Percentiles rank a stretch among this genome's conserved stretches.
These are phyloP conservation scores for Leishmania turanica DNA, from an alignment of 208 protist species.

Conservation along the genomic window DNA sequence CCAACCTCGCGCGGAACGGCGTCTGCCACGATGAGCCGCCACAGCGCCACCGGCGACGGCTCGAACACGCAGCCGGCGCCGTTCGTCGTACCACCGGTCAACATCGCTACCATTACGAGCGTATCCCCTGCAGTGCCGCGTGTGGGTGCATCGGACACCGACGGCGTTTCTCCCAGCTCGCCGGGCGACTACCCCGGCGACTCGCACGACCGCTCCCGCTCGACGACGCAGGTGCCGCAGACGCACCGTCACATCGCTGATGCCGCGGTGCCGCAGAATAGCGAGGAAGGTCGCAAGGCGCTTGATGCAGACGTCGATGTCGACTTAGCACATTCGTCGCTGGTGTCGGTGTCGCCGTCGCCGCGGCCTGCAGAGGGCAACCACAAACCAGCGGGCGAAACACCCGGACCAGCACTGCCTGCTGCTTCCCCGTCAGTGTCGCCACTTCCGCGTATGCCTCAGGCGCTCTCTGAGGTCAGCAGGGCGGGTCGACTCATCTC, in stretches of 20 bases:
- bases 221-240: constrained; percentile 26
- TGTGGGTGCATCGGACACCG: background rate
- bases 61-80: background rate
- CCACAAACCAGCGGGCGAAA: constrained; percentile 15
- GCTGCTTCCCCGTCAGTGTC: constrained; percentile 8
- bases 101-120: constrained; percentile 12
- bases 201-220: constrained; percentile 19
- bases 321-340: background rate
- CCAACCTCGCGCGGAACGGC: constrained; percentile 13
- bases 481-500: background rate
- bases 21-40: background rate
- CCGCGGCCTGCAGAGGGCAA: background rate
- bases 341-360: background rate
- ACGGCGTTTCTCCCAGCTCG: constrained; percentile 3
- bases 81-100: constrained; percentile 13
- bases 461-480: constrained; percentile 3
- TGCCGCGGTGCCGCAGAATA: background rate
- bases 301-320: background rate
- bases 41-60: background rate
- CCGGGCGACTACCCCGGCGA: constrained; percentile 3
- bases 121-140: background rate
- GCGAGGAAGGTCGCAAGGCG: background rate
- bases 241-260: constrained; percentile 24
- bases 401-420: background rate
- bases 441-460: constrained; percentile 9